A percentile compares a stretch with the other conserved stretches of the same genome.
These are phyloP conservation scores for Talaromyces funiculosus DNA, from an alignment of 2,329 filamentous ascomycete genomes.

Conservation along the genomic window DNA sequence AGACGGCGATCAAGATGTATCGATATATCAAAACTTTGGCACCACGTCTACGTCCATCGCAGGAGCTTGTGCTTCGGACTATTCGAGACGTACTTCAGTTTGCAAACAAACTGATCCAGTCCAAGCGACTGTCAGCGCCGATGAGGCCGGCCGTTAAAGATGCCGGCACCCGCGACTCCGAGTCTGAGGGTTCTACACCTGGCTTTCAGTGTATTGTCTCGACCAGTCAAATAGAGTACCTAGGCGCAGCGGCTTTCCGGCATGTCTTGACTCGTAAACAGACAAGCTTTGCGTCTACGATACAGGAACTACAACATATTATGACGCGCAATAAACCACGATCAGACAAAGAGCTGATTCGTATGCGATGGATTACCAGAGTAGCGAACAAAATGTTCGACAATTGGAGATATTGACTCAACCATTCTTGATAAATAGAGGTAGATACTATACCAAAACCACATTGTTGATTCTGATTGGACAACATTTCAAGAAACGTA, in stretches of 20 bases:
- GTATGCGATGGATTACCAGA: slow-evolving; percentile 29
- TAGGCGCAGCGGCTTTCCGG: slow-evolving; percentile 65
- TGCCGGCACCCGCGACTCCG: background rate
- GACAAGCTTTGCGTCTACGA: slow-evolving; percentile 57
- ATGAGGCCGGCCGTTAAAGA: background rate
- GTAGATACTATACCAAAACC: background rate
- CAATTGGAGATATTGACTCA: slow-evolving; percentile 29
- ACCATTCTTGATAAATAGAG: background rate
- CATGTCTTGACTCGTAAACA: slow-evolving; percentile 66
- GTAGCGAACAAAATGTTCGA: slow-evolving; percentile 32
- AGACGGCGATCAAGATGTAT: slow-evolving; percentile 70
- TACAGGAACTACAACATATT: slow-evolving; percentile 62
- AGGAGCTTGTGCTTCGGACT: slow-evolving; percentile 58
- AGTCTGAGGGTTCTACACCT: background rate
- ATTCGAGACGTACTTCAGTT: slow-evolving; percentile 62
- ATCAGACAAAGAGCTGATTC: slow-evolving; percentile 30
- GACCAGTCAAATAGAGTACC: slow-evolving; percentile 55
- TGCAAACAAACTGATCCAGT: slow-evolving; percentile 59
- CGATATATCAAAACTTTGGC: slow-evolving; percentile 58
- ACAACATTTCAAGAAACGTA: background rate
- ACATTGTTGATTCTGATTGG: background rate
- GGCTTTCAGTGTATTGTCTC: slow-evolving; percentile 54
- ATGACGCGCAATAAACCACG: slow-evolving; percentile 35
- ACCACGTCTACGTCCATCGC: slow-evolving; percentile 46
- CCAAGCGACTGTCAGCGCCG: slow-evolving; percentile 35